Conservation (phyloP, 1,284 basidiomycete species). For the Porodaedalea pini region DNA sequence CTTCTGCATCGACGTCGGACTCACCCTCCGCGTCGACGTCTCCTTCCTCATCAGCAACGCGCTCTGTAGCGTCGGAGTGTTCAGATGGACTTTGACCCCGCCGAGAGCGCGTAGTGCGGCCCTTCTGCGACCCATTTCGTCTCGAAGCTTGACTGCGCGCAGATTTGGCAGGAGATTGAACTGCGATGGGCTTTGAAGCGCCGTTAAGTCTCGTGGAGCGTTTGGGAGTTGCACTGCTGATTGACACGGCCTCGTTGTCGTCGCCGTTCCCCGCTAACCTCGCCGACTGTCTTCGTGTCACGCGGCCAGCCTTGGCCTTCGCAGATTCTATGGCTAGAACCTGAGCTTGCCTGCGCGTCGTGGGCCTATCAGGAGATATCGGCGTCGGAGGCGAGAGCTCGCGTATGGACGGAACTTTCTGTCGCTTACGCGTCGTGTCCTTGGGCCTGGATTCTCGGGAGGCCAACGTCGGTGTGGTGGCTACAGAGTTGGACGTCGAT, state of each 20-base stretch:
- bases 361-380: slow-evolving; percentile 17
- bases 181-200: neutral
- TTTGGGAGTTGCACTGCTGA: neutral
- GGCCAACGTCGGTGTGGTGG: neutral
- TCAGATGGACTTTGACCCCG: neutral
- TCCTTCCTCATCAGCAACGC: slow-evolving; percentile 7
- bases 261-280: slow-evolving; percentile 12
- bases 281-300: slow-evolving; percentile 16
- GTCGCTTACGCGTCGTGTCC: slow-evolving; percentile 10
- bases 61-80: slow-evolving; percentile 14
- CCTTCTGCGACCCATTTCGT: neutral
- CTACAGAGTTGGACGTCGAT: slow-evolving; percentile 6
- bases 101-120: neutral
- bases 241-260: neutral
- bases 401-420: slow-evolving; percentile 7
- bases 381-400: slow-evolving; percentile 11
- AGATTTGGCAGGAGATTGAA: slow-evolving; percentile 3
- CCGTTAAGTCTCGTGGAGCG: slow-evolving; percentile 10
- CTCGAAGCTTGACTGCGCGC: neutral
- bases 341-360: slow-evolving; percentile 17
- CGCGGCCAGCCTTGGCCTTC: neutral
- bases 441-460: slow-evolving; percentile 3
- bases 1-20: slow-evolving; percentile 37
- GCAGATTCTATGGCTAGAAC: slow-evolving; percentile 14
- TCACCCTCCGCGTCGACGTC: slow-evolving; percentile 40